These are phyloP conservation scores for Backusella mclennaniae DNA, from an alignment of 192 early-diverging fungal species.

Conservation along the genomic window DNA sequence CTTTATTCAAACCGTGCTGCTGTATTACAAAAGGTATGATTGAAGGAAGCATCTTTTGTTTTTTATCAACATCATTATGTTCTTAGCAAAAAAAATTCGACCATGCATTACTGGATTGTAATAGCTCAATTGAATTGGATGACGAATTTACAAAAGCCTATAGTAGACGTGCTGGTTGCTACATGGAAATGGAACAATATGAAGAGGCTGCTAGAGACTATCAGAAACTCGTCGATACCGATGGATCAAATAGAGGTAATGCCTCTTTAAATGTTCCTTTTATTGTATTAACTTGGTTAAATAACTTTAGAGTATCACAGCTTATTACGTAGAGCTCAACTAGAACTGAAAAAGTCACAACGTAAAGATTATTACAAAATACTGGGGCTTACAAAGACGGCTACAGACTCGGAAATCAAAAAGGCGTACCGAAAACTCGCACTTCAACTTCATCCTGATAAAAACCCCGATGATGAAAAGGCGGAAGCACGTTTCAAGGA, in stretches of 20 bases:
- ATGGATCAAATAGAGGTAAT: constrained; percentile 62
- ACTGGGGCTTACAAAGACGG: constrained; percentile 70
- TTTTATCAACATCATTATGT: background rate
- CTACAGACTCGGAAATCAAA: constrained; percentile 78
- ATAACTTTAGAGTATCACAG: constrained; percentile 31
- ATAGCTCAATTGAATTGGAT: constrained; percentile 63
- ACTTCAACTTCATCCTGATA: constrained; percentile 90
- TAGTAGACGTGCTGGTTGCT: constrained; percentile 73
- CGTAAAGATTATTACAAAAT: constrained; percentile 98
- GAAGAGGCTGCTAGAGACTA: constrained; percentile 80
- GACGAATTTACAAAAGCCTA: constrained; percentile 69
- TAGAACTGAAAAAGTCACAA: constrained; percentile 64
- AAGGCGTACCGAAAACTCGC: constrained; percentile 84
- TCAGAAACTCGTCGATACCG: constrained; percentile 52
- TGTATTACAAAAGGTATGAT: constrained; percentile 56
- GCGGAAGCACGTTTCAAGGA: constrained; percentile 84
- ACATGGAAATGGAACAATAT: constrained; percentile 69
- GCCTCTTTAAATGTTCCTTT: background rate
- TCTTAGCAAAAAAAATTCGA: constrained; percentile 48
- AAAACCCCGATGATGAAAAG: constrained; percentile 68
- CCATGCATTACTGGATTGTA: constrained; percentile 61
- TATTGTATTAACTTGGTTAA: background rate
- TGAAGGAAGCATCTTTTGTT: too few relatives aligned
- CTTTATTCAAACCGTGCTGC: constrained; percentile 76
- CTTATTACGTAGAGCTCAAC: constrained; percentile 54